Evolutionary conservation across 495 filamentous ascomycete species (phyloP).

Genomic region (Aspergillus heteromorphus): DNA sequence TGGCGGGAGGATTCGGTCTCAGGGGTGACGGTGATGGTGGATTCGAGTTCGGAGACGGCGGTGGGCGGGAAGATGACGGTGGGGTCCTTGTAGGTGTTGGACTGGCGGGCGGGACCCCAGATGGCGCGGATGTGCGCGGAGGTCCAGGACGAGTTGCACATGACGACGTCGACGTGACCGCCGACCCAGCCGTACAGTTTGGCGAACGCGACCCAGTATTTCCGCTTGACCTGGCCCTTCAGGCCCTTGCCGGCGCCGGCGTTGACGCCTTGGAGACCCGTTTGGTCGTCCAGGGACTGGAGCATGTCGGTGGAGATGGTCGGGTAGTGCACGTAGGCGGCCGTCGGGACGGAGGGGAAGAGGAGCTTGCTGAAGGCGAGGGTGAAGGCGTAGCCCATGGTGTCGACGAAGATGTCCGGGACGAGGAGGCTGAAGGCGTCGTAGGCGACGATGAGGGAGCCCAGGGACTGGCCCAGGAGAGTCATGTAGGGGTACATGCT

Average conservation of each 20-base stretch:
- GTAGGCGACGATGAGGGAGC: conserved; percentile 78
- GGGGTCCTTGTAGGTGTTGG: conserved; percentile 29
- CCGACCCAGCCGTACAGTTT: conserved; percentile 75
- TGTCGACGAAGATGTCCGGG: conserved; percentile 93
- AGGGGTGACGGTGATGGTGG: conserved; percentile 59
- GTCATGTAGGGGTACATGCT: conserved; percentile 90
- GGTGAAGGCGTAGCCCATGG: conserved; percentile 95
- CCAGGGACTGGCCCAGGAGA: conserved; percentile 85
- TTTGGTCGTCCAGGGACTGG: conserved; percentile 62
- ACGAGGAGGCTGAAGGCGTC: conserved; percentile 91
- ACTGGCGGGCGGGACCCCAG: conserved; percentile 62
- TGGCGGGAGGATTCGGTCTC: conserved; percentile 62
- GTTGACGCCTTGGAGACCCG: conserved; percentile 70
- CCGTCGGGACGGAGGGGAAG: conserved; percentile 77
- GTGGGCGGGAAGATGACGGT: conserved; percentile 86
- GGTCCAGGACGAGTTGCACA: conserved; percentile 97
- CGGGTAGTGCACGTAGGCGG: conserved; percentile 94
- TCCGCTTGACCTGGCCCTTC: conserved; percentile 60
- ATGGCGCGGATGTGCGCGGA: conserved; percentile 73
- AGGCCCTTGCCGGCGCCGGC: conserved; percentile 69
- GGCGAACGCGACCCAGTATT: conserved; percentile 86
- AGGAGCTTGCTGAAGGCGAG: conserved; percentile 76
- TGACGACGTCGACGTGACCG: conserved; percentile 77
- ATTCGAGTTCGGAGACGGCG: conserved; percentile 75
- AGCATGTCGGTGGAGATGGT: conserved; percentile 99